These are phyloP conservation scores for Babesia bovis DNA, from an alignment of 169 alveolate genomes.

Conservation along the genomic window DNA sequence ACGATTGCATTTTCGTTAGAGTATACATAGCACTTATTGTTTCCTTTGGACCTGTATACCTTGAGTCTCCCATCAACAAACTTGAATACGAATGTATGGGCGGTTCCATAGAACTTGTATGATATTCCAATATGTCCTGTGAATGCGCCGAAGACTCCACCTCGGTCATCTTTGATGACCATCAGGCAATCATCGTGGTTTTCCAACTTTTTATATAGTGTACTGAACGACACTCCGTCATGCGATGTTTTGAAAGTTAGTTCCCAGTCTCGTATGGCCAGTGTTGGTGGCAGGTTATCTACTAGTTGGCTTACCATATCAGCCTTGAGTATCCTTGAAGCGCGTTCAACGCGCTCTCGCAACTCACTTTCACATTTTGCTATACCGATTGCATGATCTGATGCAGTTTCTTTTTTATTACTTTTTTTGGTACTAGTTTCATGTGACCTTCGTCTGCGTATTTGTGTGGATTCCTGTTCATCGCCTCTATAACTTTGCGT, in stretches of 20 bases:
- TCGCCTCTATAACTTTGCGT: background rate
- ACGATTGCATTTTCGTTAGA: conserved; percentile 54
- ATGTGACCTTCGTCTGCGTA: background rate
- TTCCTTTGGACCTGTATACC: conserved; percentile 53
- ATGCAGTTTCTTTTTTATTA: background rate
- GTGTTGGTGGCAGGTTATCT: conserved; percentile 72
- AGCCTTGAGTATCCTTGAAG: conserved; percentile 46
- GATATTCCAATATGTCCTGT: conserved; percentile 73
- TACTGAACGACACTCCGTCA: conserved; percentile 74
- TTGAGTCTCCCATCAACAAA: conserved; percentile 48
- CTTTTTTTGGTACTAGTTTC: conserved; percentile 10
- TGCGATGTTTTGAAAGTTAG: conserved; percentile 68
- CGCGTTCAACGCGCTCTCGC: conserved; percentile 14
- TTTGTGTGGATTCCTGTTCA: background rate
- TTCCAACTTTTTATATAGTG: conserved; percentile 78
- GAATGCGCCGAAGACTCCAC: conserved; percentile 84
- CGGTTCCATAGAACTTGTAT: conserved; percentile 82
- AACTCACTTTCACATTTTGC: conserved; percentile 9
- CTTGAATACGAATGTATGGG: conserved; percentile 82
- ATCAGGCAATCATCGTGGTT: conserved; percentile 79
- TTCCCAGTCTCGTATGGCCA: conserved; percentile 78
- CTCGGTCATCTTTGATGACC: conserved; percentile 78
- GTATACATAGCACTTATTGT: conserved; percentile 54
- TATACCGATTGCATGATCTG: background rate
- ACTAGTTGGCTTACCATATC: conserved; percentile 70